These are phyloP conservation scores for Calonectria honghensis DNA, from an alignment of 2,329 filamentous ascomycete genomes.

Conservation along the genomic window DNA sequence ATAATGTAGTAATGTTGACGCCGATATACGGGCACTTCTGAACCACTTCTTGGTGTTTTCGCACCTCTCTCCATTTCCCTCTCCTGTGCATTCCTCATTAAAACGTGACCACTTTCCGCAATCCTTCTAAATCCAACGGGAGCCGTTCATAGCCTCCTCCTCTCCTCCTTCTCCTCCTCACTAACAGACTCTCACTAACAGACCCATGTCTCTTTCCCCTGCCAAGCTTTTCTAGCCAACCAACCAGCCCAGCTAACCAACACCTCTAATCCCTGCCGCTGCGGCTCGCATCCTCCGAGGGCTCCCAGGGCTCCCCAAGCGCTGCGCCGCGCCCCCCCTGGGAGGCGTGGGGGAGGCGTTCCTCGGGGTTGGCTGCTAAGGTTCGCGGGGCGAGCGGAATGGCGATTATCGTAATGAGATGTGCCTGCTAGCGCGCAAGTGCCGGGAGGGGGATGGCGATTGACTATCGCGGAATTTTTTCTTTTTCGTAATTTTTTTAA, in stretches of 20 bases:
- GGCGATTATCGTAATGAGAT: slow-evolving; percentile 24
- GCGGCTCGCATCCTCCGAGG: not conserved
- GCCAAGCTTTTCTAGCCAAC: slow-evolving; percentile 10
- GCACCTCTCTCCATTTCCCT: not conserved
- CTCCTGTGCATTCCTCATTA: not conserved
- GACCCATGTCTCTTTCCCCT: not conserved
- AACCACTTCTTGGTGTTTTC: not conserved
- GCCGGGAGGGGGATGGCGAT: not conserved
- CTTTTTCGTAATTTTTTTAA: not conserved
- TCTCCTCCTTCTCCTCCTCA: not conserved
- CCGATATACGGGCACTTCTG: slow-evolving; percentile 29
- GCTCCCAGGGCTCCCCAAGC: not conserved
- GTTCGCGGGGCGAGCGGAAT: slow-evolving; percentile 5
- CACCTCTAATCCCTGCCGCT: not conserved
- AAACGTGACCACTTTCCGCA: not conserved
- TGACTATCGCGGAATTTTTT: slow-evolving; percentile 1
- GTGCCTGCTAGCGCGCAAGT: not conserved
- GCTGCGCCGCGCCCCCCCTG: not conserved
- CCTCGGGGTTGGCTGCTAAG: not conserved
- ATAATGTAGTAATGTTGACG: slow-evolving; percentile 48
- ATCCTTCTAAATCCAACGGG: not conserved
- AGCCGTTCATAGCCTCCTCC: not conserved
- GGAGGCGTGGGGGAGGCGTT: slow-evolving; percentile 29
- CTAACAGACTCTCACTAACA: too few relatives aligned
- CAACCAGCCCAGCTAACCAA: not conserved